phyloP scores from a whole-genome alignment of 2,329 filamentous ascomycete species.

The Alternaria viburni region DNA sequence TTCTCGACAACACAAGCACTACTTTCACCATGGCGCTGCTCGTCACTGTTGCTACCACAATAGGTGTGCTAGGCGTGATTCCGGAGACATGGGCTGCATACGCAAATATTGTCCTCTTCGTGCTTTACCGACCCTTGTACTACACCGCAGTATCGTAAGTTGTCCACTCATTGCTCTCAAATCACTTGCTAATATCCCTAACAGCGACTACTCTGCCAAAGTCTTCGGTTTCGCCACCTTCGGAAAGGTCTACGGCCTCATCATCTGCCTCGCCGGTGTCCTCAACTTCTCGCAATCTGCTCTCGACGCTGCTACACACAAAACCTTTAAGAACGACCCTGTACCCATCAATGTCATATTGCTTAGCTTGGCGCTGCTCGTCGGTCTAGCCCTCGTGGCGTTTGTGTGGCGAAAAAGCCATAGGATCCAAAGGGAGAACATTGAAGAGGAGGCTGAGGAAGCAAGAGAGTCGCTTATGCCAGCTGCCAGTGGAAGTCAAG shows the following conservation, averaged over 20 bases:
- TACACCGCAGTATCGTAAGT: conserved; percentile 81
- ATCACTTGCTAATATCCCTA: conserved; percentile 1
- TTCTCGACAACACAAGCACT: conserved; percentile 80
- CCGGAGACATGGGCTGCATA: conserved; percentile 76
- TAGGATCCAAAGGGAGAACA: conserved; percentile 47
- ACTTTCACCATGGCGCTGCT: conserved; percentile 72
- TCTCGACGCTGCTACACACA: conserved; percentile 78
- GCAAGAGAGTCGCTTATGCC: conserved; percentile 48
- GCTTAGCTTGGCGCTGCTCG: conserved; percentile 64
- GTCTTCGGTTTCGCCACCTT: conserved; percentile 92
- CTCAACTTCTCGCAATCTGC: conserved; percentile 84
- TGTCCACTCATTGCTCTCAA: neutral
- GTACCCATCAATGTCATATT: conserved; percentile 78
- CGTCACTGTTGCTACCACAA: conserved; percentile 72
- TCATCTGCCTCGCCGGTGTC: conserved; percentile 84
- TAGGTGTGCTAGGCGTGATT: conserved; percentile 78
- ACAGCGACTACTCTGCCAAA: conserved; percentile 81
- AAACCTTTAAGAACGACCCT: conserved; percentile 73
- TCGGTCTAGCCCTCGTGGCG: conserved; percentile 69
- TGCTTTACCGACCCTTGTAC: conserved; percentile 85
- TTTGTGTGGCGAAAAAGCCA: conserved; percentile 66
- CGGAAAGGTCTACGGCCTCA: conserved; percentile 89
- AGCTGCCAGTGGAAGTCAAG: conserved; percentile 25
- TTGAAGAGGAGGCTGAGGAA: conserved; percentile 45
- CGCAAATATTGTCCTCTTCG: conserved; percentile 77